Percentiles rank a stretch among this genome's conserved stretches.
Conservation (phyloP, 2,329 filamentous ascomycete species). For the Raffaelea ambrosiae region DNA sequence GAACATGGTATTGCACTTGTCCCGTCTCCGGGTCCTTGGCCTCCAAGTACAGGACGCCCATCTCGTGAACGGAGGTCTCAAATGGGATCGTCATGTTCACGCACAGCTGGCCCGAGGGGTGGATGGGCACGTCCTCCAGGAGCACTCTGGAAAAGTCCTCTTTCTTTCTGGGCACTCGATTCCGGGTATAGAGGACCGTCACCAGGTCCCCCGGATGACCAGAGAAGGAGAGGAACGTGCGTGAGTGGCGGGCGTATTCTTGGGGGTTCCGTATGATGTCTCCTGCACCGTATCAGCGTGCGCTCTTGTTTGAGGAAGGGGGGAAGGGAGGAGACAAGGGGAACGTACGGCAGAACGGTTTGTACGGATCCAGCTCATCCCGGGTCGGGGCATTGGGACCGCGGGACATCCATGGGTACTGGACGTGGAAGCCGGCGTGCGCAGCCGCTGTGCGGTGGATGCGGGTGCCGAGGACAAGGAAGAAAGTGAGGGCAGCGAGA, state of each 20-base stretch:
- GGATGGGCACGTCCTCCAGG: constrained; percentile 1
- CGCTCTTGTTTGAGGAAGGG: too few species aligned
- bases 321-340: not conserved
- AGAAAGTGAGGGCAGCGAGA: not conserved
- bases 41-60: constrained; percentile 4
- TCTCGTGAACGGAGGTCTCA: not conserved
- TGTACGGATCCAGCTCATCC: not conserved
- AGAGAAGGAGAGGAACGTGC: constrained; percentile 2
- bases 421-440: constrained; percentile 1
- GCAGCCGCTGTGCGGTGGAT: not conserved
- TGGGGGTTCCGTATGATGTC: not conserved
- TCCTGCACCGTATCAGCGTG: not conserved
- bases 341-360: constrained; percentile 2
- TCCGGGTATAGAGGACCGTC: not conserved
- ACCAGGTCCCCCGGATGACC: constrained; percentile 2
- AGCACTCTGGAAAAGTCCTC: not conserved
- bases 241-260: not conserved
- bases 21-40: not conserved
- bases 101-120: not conserved
- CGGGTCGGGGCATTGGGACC: not conserved
- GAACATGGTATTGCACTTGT: not conserved
- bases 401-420: constrained; percentile 3
- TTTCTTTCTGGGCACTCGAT: not conserved
- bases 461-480: not conserved
- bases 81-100: constrained; percentile 2